Evolutionary conservation across 2,329 filamentous ascomycete species (phyloP).

Genomic region (Grosmannia clavigera): DNA sequence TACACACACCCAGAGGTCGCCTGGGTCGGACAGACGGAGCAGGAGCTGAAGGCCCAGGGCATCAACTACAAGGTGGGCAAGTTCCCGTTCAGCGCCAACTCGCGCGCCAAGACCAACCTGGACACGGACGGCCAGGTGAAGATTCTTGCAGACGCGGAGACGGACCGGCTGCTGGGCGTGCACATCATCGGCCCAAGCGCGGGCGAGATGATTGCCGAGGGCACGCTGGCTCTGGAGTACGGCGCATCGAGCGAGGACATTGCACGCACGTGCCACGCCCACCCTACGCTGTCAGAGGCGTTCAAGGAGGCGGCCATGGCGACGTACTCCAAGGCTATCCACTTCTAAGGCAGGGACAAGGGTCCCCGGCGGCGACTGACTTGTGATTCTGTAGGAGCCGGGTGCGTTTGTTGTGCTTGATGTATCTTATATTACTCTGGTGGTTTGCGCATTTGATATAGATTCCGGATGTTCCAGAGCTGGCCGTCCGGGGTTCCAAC

Average conservation of each 20-base stretch:
- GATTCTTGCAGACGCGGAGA: slow-evolving; percentile 92
- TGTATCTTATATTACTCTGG: not conserved
- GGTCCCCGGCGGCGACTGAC: not conserved
- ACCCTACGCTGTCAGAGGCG: slow-evolving; percentile 89
- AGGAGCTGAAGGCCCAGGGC: slow-evolving; percentile 80
- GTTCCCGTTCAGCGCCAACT: slow-evolving; percentile 98
- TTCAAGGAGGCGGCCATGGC: slow-evolving; percentile 99
- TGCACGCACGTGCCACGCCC: slow-evolving; percentile 87
- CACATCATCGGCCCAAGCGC: slow-evolving; percentile 95
- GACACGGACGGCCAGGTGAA: slow-evolving; percentile 95
- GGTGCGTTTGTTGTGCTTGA: not conserved
- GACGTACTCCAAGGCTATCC: slow-evolving; percentile 88
- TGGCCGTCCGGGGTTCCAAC: not conserved
- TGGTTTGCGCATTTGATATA: not conserved
- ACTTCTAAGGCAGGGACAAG: slow-evolving; percentile 52
- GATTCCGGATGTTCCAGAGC: not conserved
- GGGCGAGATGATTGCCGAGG: slow-evolving; percentile 99
- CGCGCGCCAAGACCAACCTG: slow-evolving; percentile 94
- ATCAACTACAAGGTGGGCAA: slow-evolving; percentile 86
- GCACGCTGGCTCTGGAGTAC: slow-evolving; percentile 88
- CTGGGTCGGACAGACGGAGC: slow-evolving; percentile 96
- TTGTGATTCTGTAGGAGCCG: not conserved
- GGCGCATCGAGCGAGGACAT: slow-evolving; percentile 92
- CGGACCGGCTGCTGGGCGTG: slow-evolving; percentile 85
- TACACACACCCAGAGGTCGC: slow-evolving; percentile 98